Evolutionary conservation across 2,329 filamentous ascomycete species (phyloP).

Genomic region (Tolypocladium pustulatum): DNA sequence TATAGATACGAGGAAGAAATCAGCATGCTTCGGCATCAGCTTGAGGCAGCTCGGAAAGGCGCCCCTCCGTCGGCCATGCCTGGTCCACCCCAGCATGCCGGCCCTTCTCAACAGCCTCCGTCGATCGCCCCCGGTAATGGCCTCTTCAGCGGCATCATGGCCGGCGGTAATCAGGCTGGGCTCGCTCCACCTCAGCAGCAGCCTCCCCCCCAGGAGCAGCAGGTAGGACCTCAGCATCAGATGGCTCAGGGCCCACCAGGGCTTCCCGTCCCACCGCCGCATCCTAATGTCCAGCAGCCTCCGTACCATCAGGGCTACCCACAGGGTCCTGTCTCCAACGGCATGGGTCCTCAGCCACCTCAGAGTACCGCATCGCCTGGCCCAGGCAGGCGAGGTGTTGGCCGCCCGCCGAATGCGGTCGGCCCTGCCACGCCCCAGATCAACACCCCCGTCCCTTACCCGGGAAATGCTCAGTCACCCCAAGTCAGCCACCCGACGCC

Average conservation of each 20-base stretch:
- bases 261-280: slow-evolving; percentile 45
- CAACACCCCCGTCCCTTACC: slow-evolving; percentile 77
- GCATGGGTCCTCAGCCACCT: slow-evolving; percentile 74
- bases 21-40: slow-evolving; percentile 71
- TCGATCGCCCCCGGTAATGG: slow-evolving; percentile 87
- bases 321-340: slow-evolving; percentile 47
- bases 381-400: slow-evolving; percentile 62
- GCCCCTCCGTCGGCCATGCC: slow-evolving; percentile 48
- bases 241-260: slow-evolving; percentile 70
- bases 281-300: slow-evolving; percentile 55
- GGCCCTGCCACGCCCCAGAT: slow-evolving; percentile 86
- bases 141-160: slow-evolving; percentile 93
- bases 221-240: slow-evolving; percentile 35
- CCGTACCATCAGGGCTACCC: slow-evolving; percentile 64
- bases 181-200: slow-evolving; percentile 68
- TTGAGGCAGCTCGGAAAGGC: slow-evolving; percentile 62
- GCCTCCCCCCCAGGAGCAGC: slow-evolving; percentile 60
- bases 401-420: slow-evolving; percentile 49
- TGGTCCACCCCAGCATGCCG: slow-evolving; percentile 63
- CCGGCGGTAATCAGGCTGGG: slow-evolving; percentile 73
- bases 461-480: slow-evolving; percentile 71
- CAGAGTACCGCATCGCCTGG: slow-evolving; percentile 81
- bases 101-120: slow-evolving; percentile 74
- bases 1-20: slow-evolving; percentile 95
- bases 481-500: slow-evolving; percentile 78